Conservation (phyloP, 331 rosid genomes). For the Pyrus hybrid region DNA sequence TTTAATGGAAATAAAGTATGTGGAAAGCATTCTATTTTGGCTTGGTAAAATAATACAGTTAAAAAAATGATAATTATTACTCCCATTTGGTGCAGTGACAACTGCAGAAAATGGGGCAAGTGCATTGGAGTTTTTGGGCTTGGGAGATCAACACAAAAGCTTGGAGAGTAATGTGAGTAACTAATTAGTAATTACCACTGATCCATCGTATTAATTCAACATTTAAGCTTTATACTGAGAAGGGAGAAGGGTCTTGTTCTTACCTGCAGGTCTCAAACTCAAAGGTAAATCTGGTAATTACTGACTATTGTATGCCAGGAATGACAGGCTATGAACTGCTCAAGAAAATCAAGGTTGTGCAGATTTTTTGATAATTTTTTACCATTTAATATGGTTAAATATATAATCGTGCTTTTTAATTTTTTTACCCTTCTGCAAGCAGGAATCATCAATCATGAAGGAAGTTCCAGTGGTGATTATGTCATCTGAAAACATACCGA, state of each 20-base stretch:
- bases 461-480: slow-evolving; percentile 94
- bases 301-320: slow-evolving; percentile 97
- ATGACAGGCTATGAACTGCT: slow-evolving; percentile 95
- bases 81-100: slow-evolving; percentile 46
- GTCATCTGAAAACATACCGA: slow-evolving; percentile 91
- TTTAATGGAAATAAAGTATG: neutral
- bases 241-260: neutral
- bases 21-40: neutral
- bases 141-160: slow-evolving; percentile 40
- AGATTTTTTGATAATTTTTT: neutral
- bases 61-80: neutral
- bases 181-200: neutral
- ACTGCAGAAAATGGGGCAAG: slow-evolving; percentile 85
- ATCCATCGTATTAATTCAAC: neutral
- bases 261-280: slow-evolving; percentile 55
- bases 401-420: neutral
- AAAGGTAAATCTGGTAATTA: slow-evolving; percentile 73
- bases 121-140: slow-evolving; percentile 79
- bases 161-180: slow-evolving; percentile 38
- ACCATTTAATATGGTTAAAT: neutral
- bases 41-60: neutral
- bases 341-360: slow-evolving; percentile 74
- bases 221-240: neutral
- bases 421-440: slow-evolving; percentile 1
- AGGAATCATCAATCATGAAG: slow-evolving; percentile 77